Percentiles rank a stretch among this genome's conserved stretches.
These are phyloP conservation scores for Cryphonectria japonica DNA, from an alignment of 2,329 filamentous ascomycete genomes.

Conservation along the genomic window DNA sequence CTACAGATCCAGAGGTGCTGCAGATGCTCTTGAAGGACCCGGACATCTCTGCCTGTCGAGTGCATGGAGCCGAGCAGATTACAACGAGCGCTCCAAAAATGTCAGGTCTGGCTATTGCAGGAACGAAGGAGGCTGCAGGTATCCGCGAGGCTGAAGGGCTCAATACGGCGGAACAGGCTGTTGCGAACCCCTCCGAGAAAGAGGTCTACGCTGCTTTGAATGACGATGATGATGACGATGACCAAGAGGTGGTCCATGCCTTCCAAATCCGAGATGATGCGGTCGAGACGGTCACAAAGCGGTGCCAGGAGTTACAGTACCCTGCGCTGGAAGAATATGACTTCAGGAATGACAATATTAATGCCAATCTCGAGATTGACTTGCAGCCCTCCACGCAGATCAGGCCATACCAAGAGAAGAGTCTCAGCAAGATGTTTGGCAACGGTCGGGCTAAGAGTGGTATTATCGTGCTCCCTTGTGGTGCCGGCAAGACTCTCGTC, in stretches of 20 bases:
- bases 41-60: conserved; percentile 72
- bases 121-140: conserved; percentile 90
- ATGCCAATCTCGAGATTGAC: conserved; percentile 92
- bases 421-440: conserved; percentile 98
- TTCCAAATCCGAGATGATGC: conserved; percentile 86
- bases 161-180: conserved; percentile 49
- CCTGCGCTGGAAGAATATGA: conserved; percentile 97
- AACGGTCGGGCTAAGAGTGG: conserved; percentile 97
- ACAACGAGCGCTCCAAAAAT: conserved; percentile 85
- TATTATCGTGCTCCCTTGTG: conserved; percentile 95
- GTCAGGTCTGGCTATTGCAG: conserved; percentile 86
- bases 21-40: conserved; percentile 81
- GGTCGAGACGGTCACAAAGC: conserved; percentile 86
- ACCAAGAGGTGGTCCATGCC: conserved; percentile 84
- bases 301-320: conserved; percentile 82
- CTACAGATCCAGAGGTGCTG: conserved; percentile 80
- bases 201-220: conserved; percentile 75
- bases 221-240: conserved; percentile 80
- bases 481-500: conserved; percentile 94
- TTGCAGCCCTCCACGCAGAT: conserved; percentile 88
- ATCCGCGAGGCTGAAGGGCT: conserved; percentile 70
- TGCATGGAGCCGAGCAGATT: conserved; percentile 73
- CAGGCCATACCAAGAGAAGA: conserved; percentile 94
- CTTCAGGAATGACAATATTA: conserved; percentile 87
- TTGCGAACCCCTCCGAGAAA: conserved; percentile 60